Evolutionary conservation across 108 stramenopile species (phyloP), one percentile per base, ranked within the genome.

Genomic region (Cafeteria roenbergensis): DNA sequence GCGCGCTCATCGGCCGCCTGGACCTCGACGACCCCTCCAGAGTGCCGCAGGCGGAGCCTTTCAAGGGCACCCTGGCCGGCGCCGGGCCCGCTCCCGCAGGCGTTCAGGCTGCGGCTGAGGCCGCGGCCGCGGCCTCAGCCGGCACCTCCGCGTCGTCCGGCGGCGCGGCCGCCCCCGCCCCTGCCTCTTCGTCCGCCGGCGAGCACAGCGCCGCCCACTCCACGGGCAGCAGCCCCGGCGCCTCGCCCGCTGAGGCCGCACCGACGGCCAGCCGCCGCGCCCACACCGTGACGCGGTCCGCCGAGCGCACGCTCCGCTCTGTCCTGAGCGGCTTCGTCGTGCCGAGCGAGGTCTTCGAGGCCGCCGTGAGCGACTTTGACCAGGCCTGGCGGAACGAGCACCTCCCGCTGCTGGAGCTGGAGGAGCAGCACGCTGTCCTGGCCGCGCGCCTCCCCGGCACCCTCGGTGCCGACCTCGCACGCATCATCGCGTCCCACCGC

Each of bases 1-100:
- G 97, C 33, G 92, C 92, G 69, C 69, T 93, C 29, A 70, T 96
- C 54, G 94, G 90, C 26, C 88, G 80, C 14, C 77, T 99, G 2
- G 83, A 86, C 66, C 79, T 99, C 9, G 91, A 93, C 65, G 90
- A 93, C 74, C 94, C 97, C 30, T 88, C 89, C 60, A 86, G 87
- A 54, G 94, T 99, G 25, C 58, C 79, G 1, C 64, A 74, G 24
- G 83, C 84, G 1, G 73, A 75, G 12, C 72, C 87, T 2, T 92
- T 90, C 70, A 69, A 83, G 32, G 90, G 88, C 38, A 51, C 58
- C 34, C 26, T 69, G 29, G 64, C 63, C 14, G 17, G 42, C 42
- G 42, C 52, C 27, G 31, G 53, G 48, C 64, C 29, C 48, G 64
- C 51, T 51, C 22, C 64, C 48, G 27, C 64, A 65, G 31, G 48